These are phyloP conservation scores for Nidularia pulvinata DNA, from an alignment of 768 basidiomycete species.

Conservation along the genomic window DNA sequence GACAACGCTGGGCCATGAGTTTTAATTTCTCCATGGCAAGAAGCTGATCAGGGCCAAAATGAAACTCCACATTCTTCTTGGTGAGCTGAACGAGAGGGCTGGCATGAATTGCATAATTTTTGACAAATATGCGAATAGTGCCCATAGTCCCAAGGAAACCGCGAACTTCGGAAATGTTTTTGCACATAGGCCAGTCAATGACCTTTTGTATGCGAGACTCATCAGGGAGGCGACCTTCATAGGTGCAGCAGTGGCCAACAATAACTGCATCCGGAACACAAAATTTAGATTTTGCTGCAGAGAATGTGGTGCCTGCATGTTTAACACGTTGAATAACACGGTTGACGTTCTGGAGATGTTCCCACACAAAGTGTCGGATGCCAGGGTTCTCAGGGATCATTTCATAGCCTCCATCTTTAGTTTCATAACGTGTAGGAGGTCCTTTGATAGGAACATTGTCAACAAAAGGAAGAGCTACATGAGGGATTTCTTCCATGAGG, in stretches of 20 bases:
- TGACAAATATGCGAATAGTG: conserved; percentile 18
- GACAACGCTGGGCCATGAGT: conserved; percentile 11
- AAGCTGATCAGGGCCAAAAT: conserved; percentile 19
- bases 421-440: conserved; percentile 24
- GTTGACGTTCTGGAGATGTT: conserved; percentile 28
- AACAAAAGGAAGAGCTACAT: neutral
- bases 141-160: conserved; percentile 27
- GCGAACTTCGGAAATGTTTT: conserved; percentile 13
- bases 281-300: conserved; percentile 25
- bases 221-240: conserved; percentile 22
- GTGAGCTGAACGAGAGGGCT: conserved; percentile 14
- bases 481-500: neutral
- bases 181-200: conserved; percentile 18
- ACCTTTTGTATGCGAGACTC: conserved; percentile 9
- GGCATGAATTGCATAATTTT: conserved; percentile 13
- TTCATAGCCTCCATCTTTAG: conserved; percentile 13
- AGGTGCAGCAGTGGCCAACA: conserved; percentile 20
- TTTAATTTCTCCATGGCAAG: conserved; percentile 19
- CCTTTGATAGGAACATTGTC: conserved; percentile 16
- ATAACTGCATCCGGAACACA: conserved; percentile 13
- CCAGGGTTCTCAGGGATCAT: conserved; percentile 17
- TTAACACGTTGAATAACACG: conserved; percentile 24
- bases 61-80: conserved; percentile 18
- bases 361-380: conserved; percentile 34
- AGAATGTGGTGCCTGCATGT: conserved; percentile 27